These are phyloP conservation scores for Nakataea oryzae DNA, from an alignment of 2,329 filamentous ascomycete species.

Conservation along the genomic window DNA sequence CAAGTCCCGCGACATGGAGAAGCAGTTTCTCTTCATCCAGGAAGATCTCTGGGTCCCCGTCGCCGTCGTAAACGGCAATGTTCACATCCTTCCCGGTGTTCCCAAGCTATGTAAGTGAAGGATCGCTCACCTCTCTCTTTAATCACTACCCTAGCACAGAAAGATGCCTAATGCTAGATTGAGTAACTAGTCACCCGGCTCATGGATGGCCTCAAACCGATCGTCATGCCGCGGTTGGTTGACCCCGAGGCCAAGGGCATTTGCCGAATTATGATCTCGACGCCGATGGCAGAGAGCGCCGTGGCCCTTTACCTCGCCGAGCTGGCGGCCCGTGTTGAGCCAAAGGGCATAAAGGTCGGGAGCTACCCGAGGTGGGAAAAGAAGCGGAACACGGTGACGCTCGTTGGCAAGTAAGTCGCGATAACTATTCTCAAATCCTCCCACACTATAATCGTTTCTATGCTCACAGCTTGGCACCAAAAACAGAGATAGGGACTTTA, in stretches of 20 bases:
- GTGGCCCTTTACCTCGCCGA: conserved; percentile 77
- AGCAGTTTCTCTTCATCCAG: conserved; percentile 69
- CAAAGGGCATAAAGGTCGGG: conserved; percentile 80
- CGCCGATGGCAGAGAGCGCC: conserved; percentile 75
- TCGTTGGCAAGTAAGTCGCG: conserved; percentile 52
- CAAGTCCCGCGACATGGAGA: conserved; percentile 47
- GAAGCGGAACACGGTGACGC: conserved; percentile 76
- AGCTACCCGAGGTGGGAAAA: conserved; percentile 92
- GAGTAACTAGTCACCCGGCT: conserved; percentile 70
- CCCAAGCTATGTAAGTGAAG: conserved; percentile 66
- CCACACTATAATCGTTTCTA: not conserved
- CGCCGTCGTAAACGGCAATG: conserved; percentile 78
- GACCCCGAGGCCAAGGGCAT: conserved; percentile 78
- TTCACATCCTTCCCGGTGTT: conserved; percentile 87
- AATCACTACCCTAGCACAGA: too few relatives aligned
- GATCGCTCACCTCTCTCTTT: not conserved
- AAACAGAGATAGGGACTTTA: conserved; percentile 56
- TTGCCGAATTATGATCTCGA: conserved; percentile 71
- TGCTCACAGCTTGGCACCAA: not conserved
- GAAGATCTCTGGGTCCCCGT: conserved; percentile 89
- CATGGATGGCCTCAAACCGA: conserved; percentile 65
- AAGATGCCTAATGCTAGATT: too few relatives aligned
- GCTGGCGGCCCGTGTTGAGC: conserved; percentile 61
- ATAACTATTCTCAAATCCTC: not conserved
- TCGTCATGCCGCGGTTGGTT: conserved; percentile 56